Conservation (phyloP, 192 early-diverging fungal genomes). For the Linnemannia elongata region DNA sequence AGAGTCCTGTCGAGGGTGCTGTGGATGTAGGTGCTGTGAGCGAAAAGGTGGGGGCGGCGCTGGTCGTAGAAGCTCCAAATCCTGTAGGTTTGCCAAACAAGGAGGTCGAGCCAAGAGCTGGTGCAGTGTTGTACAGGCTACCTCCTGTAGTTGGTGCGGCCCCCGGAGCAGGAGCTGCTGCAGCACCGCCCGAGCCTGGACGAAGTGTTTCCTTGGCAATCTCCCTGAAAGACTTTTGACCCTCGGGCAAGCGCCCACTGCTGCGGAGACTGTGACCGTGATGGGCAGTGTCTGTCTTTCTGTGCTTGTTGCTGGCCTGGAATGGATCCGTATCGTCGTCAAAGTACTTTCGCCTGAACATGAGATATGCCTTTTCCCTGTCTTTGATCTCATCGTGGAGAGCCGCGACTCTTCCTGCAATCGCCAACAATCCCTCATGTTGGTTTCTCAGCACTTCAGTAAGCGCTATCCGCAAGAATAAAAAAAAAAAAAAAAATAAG, state of each 20-base stretch:
- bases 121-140: slow-evolving; percentile 11
- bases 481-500: not conserved
- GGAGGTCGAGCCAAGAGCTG: not conserved
- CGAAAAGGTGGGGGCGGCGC: slow-evolving; percentile 16
- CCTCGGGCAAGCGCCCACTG: slow-evolving; percentile 4
- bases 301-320: slow-evolving; percentile 35
- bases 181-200: slow-evolving; percentile 13
- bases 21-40: slow-evolving; percentile 11
- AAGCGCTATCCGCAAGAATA: slow-evolving; percentile 17
- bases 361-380: slow-evolving; percentile 50
- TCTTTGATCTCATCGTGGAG: slow-evolving; percentile 54
- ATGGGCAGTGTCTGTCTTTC: slow-evolving; percentile 20
- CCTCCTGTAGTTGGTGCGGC: not conserved
- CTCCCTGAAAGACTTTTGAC: slow-evolving; percentile 43
- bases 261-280: slow-evolving; percentile 13
- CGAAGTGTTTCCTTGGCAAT: slow-evolving; percentile 46
- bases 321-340: slow-evolving; percentile 56
- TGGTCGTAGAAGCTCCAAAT: not conserved
- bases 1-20: slow-evolving; percentile 4
- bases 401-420: slow-evolving; percentile 42
- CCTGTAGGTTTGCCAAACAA: not conserved
- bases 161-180: not conserved
- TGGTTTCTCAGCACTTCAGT: slow-evolving; percentile 56
- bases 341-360: slow-evolving; percentile 50
- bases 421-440: slow-evolving; percentile 46